Percentiles rank a stretch among this genome's conserved stretches.
Conservation (phyloP, 495 filamentous ascomycete species). For the Penicillium samsonianum region DNA sequence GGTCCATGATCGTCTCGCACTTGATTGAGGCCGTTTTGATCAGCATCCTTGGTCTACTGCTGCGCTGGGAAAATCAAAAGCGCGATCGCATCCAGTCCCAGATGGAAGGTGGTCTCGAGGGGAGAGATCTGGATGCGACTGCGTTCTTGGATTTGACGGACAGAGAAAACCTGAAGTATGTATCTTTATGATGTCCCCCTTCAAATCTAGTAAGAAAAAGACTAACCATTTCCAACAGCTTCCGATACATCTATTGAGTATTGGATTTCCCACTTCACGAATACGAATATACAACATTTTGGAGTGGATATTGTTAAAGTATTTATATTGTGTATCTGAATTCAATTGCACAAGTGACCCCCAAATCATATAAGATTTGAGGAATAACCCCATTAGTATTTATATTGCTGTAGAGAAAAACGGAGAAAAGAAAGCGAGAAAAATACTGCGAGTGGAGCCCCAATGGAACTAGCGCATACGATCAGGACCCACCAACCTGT, state of each 20-base stretch:
- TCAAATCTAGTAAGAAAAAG: background rate
- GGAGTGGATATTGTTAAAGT: no score
- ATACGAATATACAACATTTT: no score
- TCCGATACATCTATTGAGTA: conserved; percentile 39
- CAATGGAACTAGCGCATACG: no score
- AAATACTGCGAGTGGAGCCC: no score
- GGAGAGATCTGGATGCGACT: conserved; percentile 54
- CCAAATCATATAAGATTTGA: no score
- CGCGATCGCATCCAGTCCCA: conserved; percentile 54
- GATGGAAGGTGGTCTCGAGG: conserved; percentile 49
- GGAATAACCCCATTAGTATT: no score
- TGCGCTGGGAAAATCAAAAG: conserved; percentile 57
- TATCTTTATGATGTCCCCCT: background rate
- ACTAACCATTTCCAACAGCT: conserved; percentile 21
- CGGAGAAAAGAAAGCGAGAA: no score
- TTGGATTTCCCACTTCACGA: no score
- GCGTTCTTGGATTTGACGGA: conserved; percentile 64
- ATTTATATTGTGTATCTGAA: no score
- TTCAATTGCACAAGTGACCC: no score
- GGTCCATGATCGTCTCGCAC: conserved; percentile 64
- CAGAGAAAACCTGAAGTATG: conserved; percentile 57
- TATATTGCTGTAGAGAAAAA: no score
- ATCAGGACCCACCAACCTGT: no score
- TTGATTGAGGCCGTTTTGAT: conserved; percentile 55
- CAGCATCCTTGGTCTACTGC: conserved; percentile 44